Base-by-base conservation (phyloP, 371 early-diverging fungal genomes). In the Haplosporangium sp. region DNA sequence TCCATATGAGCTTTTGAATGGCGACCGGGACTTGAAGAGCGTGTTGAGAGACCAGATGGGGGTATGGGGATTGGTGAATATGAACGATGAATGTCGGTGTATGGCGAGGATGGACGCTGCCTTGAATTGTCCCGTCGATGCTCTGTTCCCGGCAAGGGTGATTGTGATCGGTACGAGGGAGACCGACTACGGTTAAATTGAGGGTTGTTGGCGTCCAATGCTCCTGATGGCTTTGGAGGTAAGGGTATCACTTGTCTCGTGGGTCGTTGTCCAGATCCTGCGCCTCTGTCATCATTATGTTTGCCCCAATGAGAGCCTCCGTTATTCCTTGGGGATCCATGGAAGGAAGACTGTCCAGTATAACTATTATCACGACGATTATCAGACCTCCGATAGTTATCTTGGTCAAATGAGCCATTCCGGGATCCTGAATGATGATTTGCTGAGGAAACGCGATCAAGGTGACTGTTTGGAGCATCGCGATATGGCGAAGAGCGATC, bases 101-200 rank as follows among this genome's bases (percentile, higher is more conserved):
- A 61, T 3, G 75, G 69, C 0, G 75, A 71, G 27, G 58, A 42
- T 20, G 55, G 13, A 45, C 57, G 66, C 62, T 62, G 69, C 7
- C 66, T 42, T 4, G 73, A 47, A 35, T 53, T 42, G 10, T 74
- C 71, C 61, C 65, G 58, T 13, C 63, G 65, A 34, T 65, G 65
- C n/a, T 67, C 76, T n/a, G 59, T 27, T 15, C 58, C 61, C 37
- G 72, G 62, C 19, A 71, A 55, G 17, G 82, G 82, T 6, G 82
- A 81, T 20, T 10, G 71, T 34, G 75, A 67, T 9, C 82, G 82
- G 52, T 72, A 72, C 0, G 76, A 69, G 3, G 82, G 82, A 15
- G 82, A 81, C 10, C 76, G 82, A 50, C 82, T 81, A 39, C 82
- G 75, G 35, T 75, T 69, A 19, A 63, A 48, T n/a, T 40, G 58